A percentile compares a stretch with the other conserved stretches of the same genome.
Evolutionary conservation across 2,329 filamentous ascomycete species (phyloP).

Genomic region (Amylocarpus encephaloides): DNA sequence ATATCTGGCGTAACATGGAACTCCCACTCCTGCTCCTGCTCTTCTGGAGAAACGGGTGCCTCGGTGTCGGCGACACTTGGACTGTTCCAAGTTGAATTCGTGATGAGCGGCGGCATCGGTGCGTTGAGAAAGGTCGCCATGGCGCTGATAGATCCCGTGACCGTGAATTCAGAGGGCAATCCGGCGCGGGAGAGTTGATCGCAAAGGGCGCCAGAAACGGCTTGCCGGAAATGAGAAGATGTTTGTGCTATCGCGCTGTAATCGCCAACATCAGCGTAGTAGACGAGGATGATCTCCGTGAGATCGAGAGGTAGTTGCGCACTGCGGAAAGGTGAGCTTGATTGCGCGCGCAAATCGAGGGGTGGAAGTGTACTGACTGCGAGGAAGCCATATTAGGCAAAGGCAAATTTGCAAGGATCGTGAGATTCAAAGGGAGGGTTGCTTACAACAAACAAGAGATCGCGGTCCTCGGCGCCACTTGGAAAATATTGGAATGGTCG

Average conservation of each 20-base stretch:
- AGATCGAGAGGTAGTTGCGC: not conserved
- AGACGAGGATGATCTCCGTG: not conserved
- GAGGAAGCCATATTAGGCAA: not conserved
- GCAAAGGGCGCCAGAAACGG: not conserved
- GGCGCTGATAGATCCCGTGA: not conserved
- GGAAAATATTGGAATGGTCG: too few relatives aligned
- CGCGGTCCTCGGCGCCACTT: too few relatives aligned
- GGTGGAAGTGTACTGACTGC: not conserved
- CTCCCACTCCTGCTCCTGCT: slow-evolving; percentile 17
- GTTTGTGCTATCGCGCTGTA: not conserved
- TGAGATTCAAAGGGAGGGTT: not conserved
- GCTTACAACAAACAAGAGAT: too few relatives aligned
- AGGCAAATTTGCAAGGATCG: not conserved
- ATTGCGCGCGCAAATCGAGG: not conserved
- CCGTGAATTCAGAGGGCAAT: not conserved
- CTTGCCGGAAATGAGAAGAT: not conserved
- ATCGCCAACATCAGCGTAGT: not conserved
- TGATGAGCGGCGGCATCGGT: too few relatives aligned
- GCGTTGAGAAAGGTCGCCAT: not conserved
- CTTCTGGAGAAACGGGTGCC: slow-evolving; percentile 17
- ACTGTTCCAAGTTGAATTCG: slow-evolving; percentile 7
- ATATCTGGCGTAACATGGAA: slow-evolving; percentile 23
- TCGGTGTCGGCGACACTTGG: slow-evolving; percentile 22
- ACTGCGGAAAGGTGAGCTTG: not conserved
- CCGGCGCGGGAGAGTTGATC: not conserved